Evolutionary conservation across 768 basidiomycete genomes (phyloP).

Genomic region (Lactarius pseudohatsudake): DNA sequence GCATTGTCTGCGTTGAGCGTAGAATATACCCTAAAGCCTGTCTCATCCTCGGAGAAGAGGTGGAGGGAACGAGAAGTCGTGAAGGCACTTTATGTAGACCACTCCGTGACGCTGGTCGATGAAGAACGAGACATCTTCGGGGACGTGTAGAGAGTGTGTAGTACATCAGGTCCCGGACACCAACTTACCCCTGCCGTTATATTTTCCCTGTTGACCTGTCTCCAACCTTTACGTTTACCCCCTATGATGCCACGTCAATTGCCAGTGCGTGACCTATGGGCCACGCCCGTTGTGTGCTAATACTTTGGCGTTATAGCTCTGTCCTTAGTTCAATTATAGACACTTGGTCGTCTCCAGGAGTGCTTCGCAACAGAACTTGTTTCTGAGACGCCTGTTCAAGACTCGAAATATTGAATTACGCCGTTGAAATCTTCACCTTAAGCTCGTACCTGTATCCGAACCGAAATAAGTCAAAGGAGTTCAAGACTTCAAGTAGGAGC

Average conservation of each 20-base stretch:
- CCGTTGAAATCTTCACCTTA: constrained; percentile 49
- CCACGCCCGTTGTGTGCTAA: neutral
- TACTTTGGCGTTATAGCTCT: constrained; percentile 45
- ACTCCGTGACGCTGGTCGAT: constrained; percentile 48
- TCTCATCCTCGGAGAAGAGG: constrained; percentile 36
- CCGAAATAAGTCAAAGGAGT: constrained; percentile 37
- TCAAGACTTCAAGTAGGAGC: constrained; percentile 54
- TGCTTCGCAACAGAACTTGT: constrained; percentile 85
- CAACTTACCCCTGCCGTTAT: constrained; percentile 65
- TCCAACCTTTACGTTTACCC: constrained; percentile 79
- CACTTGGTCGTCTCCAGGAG: constrained; percentile 69
- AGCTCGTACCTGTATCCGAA: constrained; percentile 17
- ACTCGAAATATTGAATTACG: constrained; percentile 52
- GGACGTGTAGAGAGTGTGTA: constrained; percentile 8
- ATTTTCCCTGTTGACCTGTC: constrained; percentile 83
- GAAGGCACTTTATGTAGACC: constrained; percentile 60
- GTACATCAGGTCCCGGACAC: constrained; percentile 57
- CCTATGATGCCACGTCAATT: constrained; percentile 64
- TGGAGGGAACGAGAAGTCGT: constrained; percentile 69
- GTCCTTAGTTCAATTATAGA: constrained; percentile 74
- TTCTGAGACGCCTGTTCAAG: constrained; percentile 53
- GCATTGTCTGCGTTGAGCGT: constrained; percentile 86
- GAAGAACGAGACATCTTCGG: constrained; percentile 33
- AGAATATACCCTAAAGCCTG: constrained; percentile 75
- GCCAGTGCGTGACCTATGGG: no score